These are phyloP conservation scores for Xerocomellus dryophilus DNA, from an alignment of 768 basidiomycete genomes.

Conservation along the genomic window DNA sequence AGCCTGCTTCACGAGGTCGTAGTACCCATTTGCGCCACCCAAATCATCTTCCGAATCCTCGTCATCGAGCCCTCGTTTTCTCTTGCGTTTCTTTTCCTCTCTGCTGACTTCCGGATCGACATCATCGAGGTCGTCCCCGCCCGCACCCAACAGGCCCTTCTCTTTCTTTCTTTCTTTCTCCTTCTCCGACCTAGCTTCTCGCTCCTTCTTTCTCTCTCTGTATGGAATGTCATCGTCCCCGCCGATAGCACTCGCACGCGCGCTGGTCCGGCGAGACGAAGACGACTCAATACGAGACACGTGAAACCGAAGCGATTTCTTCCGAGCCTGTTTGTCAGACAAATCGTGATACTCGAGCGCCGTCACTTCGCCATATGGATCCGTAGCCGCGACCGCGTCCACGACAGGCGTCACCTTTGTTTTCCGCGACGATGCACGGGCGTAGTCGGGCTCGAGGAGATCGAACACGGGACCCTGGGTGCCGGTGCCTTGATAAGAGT, in stretches of 20 bases:
- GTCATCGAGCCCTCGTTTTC: conserved; percentile 37
- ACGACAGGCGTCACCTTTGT: conserved; percentile 4
- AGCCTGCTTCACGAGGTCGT: conserved; percentile 80
- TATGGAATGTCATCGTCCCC: conserved; percentile 98
- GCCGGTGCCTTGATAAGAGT: conserved; percentile 6
- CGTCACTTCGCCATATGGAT: conserved; percentile 71
- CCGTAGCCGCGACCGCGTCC: conserved; percentile 7
- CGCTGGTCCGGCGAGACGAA: conserved; percentile 68
- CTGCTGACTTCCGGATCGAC: conserved; percentile 41
- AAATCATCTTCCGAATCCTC: conserved; percentile 42
- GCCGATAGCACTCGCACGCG: conserved; percentile 64
- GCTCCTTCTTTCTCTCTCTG: conserved; percentile 65
- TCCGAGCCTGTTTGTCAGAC: conserved; percentile 78
- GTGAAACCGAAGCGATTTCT: conserved; percentile 87
- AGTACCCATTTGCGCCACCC: conserved; percentile 73
- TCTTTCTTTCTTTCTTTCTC: conserved; percentile 38
- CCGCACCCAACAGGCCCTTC: conserved; percentile 39
- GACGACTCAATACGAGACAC: conserved; percentile 87
- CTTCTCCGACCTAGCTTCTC: conserved; percentile 52
- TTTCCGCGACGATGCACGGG: conserved; percentile 26
- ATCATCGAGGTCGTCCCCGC: conserved; percentile 68
- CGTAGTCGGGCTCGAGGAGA: conserved; percentile 72
- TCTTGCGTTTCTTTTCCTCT: conserved; percentile 38
- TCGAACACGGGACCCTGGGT: conserved; percentile 54
- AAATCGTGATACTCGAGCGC: conserved; percentile 68